phyloP scores from a whole-genome alignment of 1,139 yeast species.

The Saccharomyces hybrid region DNA sequence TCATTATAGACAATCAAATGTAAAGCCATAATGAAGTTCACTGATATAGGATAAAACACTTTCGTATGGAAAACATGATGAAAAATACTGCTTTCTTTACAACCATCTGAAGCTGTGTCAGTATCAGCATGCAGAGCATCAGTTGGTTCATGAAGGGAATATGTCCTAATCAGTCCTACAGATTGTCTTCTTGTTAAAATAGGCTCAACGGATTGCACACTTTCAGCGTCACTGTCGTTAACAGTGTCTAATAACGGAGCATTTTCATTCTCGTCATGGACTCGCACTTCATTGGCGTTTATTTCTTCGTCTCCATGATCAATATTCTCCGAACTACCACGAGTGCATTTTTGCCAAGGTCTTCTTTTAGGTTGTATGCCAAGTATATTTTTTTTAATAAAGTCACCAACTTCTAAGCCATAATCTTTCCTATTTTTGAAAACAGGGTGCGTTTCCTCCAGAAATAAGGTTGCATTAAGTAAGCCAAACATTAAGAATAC shows the following conservation, averaged over 20 bases:
- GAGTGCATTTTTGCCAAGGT: constrained; percentile 27
- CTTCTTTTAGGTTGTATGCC: constrained; percentile 34
- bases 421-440: constrained; percentile 39
- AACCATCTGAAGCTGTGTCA: constrained; percentile 13
- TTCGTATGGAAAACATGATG: constrained; percentile 33
- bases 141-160: constrained; percentile 33
- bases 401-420: constrained; percentile 50
- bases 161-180: constrained; percentile 37
- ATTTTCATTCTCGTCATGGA: background rate
- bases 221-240: constrained; percentile 14
- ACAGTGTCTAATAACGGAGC: constrained; percentile 2
- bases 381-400: constrained; percentile 31
- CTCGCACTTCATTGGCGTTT: constrained; percentile 1
- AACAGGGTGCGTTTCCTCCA: constrained; percentile 54
- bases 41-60: constrained; percentile 38
- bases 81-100: constrained; percentile 15
- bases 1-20: constrained; percentile 52
- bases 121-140: constrained; percentile 13
- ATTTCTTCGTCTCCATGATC: constrained; percentile 5
- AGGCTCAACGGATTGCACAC: constrained; percentile 29
- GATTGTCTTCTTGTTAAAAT: constrained; percentile 37
- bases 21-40: constrained; percentile 41
- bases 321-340: constrained; percentile 12
- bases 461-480: constrained; percentile 42
- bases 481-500: constrained; percentile 36